Conservation (phyloP, 2,329 filamentous ascomycete species). For the Colletotrichum gigasporum region DNA sequence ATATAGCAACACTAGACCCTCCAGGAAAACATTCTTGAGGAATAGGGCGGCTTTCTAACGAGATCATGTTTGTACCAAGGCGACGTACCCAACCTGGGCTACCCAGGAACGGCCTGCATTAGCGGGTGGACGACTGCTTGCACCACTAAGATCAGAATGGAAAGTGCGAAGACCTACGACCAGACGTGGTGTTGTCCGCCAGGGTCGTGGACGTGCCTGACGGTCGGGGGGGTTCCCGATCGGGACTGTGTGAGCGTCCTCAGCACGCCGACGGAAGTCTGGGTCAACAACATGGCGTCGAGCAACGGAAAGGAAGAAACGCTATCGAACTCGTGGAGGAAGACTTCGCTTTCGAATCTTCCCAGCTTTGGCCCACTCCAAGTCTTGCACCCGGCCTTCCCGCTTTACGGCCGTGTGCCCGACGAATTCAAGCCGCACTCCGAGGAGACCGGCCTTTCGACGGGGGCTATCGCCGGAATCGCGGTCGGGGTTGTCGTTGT, state of each 20-base stretch:
- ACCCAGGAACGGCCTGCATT: constrained; percentile 22
- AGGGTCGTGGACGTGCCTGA: background rate
- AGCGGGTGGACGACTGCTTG: constrained; percentile 16
- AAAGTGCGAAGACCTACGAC: background rate
- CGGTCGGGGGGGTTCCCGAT: background rate
- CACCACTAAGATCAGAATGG: background rate
- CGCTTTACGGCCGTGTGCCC: background rate
- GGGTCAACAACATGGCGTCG: constrained; percentile 6
- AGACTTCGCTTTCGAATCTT: background rate
- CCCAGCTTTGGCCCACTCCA: background rate
- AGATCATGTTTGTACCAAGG: background rate
- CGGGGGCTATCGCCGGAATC: background rate
- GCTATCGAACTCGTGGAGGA: background rate
- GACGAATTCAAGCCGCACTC: background rate
- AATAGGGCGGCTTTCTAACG: too few species aligned
- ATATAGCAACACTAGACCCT: background rate
- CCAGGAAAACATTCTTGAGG: fast-evolving
- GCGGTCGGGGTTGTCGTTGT: background rate
- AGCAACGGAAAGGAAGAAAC: background rate
- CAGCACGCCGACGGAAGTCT: constrained; percentile 8
- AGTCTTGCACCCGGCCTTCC: constrained; percentile 8
- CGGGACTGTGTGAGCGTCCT: constrained; percentile 7
- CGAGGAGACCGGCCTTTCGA: background rate
- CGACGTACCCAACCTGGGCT: constrained; percentile 3
- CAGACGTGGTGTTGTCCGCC: constrained; percentile 17